Evolutionary conservation across 371 early-diverging fungal species (phyloP).

Genomic region (Amoeboaphelidium protococcarum): DNA sequence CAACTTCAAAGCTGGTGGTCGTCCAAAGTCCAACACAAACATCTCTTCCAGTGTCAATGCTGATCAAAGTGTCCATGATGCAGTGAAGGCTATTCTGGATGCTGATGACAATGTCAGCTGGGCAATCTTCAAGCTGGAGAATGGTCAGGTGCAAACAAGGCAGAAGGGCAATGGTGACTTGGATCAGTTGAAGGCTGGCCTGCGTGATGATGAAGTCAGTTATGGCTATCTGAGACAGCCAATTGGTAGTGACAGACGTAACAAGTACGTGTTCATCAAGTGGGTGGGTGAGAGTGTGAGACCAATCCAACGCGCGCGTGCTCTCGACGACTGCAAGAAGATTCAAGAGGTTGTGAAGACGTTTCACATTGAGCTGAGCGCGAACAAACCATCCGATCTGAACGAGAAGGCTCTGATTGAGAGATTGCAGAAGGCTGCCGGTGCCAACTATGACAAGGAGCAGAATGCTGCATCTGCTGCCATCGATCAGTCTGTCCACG

Average conservation of each 20-base stretch:
- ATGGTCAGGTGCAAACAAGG: not conserved
- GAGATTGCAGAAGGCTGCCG: not conserved
- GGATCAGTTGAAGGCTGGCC: not conserved
- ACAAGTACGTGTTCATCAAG: not conserved
- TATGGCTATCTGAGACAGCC: not conserved
- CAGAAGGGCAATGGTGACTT: not conserved
- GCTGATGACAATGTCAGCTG: not conserved
- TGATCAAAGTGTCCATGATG: too few species aligned
- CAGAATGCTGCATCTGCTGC: not conserved
- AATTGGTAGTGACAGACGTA: not conserved
- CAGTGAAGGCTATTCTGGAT: too few species aligned
- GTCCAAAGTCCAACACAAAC: too few species aligned
- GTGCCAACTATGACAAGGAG: not conserved
- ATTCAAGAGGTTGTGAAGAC: not conserved
- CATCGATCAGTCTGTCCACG: not conserved
- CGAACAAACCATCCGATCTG: not conserved
- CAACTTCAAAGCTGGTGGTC: too few species aligned
- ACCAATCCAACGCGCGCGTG: not conserved
- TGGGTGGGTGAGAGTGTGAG: not conserved
- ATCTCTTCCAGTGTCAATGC: too few species aligned
- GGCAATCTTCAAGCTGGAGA: not conserved
- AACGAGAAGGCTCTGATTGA: not conserved
- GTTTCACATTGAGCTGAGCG: not conserved
- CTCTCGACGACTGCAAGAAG: not conserved
- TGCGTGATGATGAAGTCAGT: not conserved